A percentile compares a stretch with the other conserved stretches of the same genome.
Evolutionary conservation across 371 early-diverging fungal genomes (phyloP).

Genomic region (Conidiobolus incongruus): DNA sequence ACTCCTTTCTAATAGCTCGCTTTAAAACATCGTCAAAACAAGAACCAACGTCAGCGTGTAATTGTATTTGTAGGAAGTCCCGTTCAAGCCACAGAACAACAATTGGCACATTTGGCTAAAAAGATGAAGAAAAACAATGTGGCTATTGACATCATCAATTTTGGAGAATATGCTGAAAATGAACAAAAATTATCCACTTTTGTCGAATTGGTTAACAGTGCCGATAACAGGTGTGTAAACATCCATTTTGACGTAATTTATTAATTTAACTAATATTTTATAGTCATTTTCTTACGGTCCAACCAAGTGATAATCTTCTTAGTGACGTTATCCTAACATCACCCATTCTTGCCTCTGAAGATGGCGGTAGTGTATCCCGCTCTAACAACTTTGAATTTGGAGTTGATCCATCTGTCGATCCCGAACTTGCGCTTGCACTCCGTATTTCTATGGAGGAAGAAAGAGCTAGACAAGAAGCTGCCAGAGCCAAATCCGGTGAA

Average conservation of each 20-base stretch:
- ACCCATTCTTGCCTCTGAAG: constrained; percentile 73
- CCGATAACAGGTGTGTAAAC: constrained; percentile 55
- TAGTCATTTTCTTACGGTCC: constrained; percentile 75
- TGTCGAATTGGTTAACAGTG: constrained; percentile 65
- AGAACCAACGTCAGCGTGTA: constrained; percentile 83
- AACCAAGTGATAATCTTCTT: constrained; percentile 82
- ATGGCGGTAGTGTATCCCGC: no score
- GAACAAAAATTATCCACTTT: constrained; percentile 81
- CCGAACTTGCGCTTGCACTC: constrained; percentile 87
- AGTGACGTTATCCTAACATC: constrained; percentile 72
- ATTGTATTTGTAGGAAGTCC: constrained; percentile 90
- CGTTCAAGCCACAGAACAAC: constrained; percentile 52
- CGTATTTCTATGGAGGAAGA: constrained; percentile 95
- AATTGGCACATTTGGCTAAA: constrained; percentile 76
- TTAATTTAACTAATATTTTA: not conserved
- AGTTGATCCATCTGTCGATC: constrained; percentile 85
- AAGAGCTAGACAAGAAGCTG: constrained; percentile 70
- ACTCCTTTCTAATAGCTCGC: constrained; percentile 28
- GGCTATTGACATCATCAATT: constrained; percentile 85
- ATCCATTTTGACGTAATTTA: not conserved
- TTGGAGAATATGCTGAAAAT: constrained; percentile 87
- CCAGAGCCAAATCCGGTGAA: constrained; percentile 12
- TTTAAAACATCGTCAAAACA: constrained; percentile 90
- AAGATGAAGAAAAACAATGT: constrained; percentile 95
- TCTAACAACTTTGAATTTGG: no score